Evolutionary conservation across 345 rosid species (phyloP).

Genomic region (Zanthoxylum bungeanum): DNA sequence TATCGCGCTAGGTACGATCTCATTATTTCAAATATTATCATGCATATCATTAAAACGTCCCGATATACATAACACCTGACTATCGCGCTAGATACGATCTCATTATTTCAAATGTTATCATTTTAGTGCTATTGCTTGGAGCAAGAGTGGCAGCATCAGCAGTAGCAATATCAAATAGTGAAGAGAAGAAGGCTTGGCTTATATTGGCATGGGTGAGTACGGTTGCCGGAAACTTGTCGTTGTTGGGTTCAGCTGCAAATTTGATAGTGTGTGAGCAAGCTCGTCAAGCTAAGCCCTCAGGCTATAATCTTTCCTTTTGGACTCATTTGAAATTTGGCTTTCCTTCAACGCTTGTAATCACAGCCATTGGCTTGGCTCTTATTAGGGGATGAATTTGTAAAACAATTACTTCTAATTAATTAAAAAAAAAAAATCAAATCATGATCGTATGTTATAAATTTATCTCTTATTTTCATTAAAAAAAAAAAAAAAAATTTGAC

Average conservation of each 20-base stretch:
- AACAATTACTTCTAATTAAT: not conserved
- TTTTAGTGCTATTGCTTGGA: constrained; percentile 31
- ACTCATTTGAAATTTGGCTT: constrained; percentile 25
- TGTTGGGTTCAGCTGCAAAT: constrained; percentile 30
- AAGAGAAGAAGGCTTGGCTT: constrained; percentile 34
- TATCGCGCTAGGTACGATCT: not conserved
- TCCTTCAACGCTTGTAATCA: constrained; percentile 30
- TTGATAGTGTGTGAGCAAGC: constrained; percentile 40
- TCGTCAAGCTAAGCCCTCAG: constrained; percentile 14
- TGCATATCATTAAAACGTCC: not conserved
- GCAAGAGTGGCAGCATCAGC: constrained; percentile 32
- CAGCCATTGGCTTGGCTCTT: constrained; percentile 27
- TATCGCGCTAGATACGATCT: not conserved
- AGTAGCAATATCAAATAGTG: constrained; percentile 15
- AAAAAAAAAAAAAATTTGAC: no score
- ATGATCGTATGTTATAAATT: no score
- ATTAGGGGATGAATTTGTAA: constrained; percentile 10
- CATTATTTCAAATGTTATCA: not conserved
- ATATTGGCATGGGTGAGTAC: constrained; percentile 33
- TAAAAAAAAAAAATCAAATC: no score
- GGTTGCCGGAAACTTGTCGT: constrained; percentile 31
- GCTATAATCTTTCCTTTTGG: constrained; percentile 30
- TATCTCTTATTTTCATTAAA: no score
- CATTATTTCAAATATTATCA: no score
- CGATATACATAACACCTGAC: no score